A percentile compares a stretch with the other conserved stretches of the same genome.
phyloP scores from a whole-genome alignment of 2,329 filamentous ascomycete species.

The Ophiostoma ulmi region DNA sequence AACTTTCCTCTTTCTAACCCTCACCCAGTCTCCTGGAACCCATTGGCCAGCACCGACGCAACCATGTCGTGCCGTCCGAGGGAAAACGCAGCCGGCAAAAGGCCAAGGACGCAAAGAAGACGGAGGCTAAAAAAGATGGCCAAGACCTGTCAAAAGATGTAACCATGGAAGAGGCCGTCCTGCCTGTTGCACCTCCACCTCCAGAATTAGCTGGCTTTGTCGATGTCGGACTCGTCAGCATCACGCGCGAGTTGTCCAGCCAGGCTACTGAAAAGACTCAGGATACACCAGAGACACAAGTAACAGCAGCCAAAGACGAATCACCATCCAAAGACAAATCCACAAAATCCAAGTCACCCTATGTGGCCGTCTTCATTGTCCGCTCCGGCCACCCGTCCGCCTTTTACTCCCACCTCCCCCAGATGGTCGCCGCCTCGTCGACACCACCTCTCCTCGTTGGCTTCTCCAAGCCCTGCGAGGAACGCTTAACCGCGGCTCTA shows the following conservation, averaged over 20 bases:
- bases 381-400: constrained; percentile 53
- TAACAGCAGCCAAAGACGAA: neutral
- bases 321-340: neutral
- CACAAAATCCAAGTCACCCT: constrained; percentile 29
- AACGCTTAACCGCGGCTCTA: constrained; percentile 52
- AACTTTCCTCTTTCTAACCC: neutral
- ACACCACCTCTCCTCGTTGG: constrained; percentile 53
- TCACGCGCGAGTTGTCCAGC: constrained; percentile 54
- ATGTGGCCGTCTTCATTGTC: constrained; percentile 54
- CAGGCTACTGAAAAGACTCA: neutral
- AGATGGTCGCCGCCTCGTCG: constrained; percentile 36
- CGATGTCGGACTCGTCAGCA: constrained; percentile 59
- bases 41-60: constrained; percentile 56
- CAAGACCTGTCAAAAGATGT: neutral
- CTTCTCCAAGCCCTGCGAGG: constrained; percentile 56
- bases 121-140: neutral
- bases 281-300: neutral
- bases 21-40: constrained; percentile 54
- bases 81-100: constrained; percentile 46
- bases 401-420: constrained; percentile 56
- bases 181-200: constrained; percentile 32
- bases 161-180: neutral
- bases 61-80: constrained; percentile 52
- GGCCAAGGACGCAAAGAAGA: constrained; percentile 32
- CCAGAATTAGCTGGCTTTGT: constrained; percentile 54